phyloP scores from a whole-genome alignment of 805 yeast genomes.

The Metschnikowia matae region DNA sequence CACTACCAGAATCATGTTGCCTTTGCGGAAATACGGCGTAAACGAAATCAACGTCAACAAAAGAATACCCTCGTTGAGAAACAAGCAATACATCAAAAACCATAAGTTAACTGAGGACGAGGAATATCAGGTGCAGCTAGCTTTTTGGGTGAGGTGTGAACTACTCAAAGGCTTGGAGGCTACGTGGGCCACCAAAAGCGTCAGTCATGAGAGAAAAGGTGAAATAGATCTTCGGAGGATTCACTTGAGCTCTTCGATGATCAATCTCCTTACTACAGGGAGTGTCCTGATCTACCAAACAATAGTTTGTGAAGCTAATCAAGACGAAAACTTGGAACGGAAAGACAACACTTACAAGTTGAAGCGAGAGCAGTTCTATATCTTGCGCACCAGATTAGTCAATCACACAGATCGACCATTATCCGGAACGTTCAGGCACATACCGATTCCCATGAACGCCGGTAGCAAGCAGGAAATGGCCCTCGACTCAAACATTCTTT shows the following conservation, averaged over 20 bases:
- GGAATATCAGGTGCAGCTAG: conserved; percentile 50
- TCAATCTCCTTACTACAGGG: conserved; percentile 48
- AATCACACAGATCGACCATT: conserved; percentile 44
- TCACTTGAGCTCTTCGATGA: conserved; percentile 59
- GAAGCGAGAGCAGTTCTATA: conserved; percentile 46
- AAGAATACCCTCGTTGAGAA: conserved; percentile 67
- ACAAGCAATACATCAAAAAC: conserved; percentile 66
- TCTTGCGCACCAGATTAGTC: conserved; percentile 44
- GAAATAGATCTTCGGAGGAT: conserved; percentile 62
- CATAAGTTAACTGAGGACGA: conserved; percentile 53
- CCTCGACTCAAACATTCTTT: conserved; percentile 55
- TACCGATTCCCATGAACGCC: conserved; percentile 38
- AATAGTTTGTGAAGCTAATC: conserved; percentile 7
- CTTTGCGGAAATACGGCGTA: conserved; percentile 54
- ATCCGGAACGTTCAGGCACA: conserved; percentile 57
- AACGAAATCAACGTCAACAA: conserved; percentile 39
- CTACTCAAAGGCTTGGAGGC: conserved; percentile 60
- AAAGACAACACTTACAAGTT: conserved; percentile 6
- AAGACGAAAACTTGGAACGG: conserved; percentile 24
- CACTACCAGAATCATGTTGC: conserved; percentile 59
- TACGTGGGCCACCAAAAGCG: conserved; percentile 48
- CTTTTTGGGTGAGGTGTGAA: conserved; percentile 79
- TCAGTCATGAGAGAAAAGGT: conserved; percentile 43
- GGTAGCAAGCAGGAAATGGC: conserved; percentile 15
- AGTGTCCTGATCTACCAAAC: conserved; percentile 41